Percentiles rank a stretch among this genome's conserved stretches.
Conservation (phyloP, 768 basidiomycete genomes). For the Chalciporus piperatus region DNA sequence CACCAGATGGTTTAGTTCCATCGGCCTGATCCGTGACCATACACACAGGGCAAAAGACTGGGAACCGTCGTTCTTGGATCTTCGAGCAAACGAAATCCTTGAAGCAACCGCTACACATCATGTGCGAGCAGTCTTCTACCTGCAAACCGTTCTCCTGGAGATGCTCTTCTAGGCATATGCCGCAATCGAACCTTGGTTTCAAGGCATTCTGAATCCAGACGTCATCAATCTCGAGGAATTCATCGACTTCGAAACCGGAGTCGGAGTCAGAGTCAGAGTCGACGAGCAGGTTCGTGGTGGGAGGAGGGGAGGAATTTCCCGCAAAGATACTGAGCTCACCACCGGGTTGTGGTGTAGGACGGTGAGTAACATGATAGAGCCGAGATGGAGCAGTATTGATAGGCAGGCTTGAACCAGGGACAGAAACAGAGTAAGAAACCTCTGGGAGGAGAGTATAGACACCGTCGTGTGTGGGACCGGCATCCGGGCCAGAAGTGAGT, state of each 20-base stretch:
- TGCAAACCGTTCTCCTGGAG: constrained; percentile 41
- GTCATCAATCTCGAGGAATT: neutral
- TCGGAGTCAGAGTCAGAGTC: neutral
- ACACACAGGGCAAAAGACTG: constrained; percentile 62
- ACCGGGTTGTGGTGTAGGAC: neutral
- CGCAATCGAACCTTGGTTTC: constrained; percentile 46
- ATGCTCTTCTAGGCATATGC: constrained; percentile 53
- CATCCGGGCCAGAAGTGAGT: neutral
- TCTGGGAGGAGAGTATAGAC: neutral
- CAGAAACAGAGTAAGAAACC: neutral
- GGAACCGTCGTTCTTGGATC: constrained; percentile 52
- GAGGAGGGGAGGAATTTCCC: neutral
- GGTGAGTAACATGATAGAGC: neutral
- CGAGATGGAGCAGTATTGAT: neutral
- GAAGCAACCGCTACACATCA: constrained; percentile 55
- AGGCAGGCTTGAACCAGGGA: neutral
- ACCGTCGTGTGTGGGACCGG: neutral
- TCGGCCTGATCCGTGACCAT: constrained; percentile 25
- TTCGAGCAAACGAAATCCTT: constrained; percentile 40
- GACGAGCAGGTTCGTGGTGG: neutral
- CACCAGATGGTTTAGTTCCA: constrained; percentile 29
- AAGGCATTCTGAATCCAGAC: neutral
- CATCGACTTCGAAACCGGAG: neutral
- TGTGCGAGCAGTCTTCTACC: constrained; percentile 48
- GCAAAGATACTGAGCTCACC: neutral